Evolutionary conservation across 2,329 filamentous ascomycete species (phyloP), one percentile per base, ranked within the genome.

Genomic region (Hansfordia pulvinata): DNA sequence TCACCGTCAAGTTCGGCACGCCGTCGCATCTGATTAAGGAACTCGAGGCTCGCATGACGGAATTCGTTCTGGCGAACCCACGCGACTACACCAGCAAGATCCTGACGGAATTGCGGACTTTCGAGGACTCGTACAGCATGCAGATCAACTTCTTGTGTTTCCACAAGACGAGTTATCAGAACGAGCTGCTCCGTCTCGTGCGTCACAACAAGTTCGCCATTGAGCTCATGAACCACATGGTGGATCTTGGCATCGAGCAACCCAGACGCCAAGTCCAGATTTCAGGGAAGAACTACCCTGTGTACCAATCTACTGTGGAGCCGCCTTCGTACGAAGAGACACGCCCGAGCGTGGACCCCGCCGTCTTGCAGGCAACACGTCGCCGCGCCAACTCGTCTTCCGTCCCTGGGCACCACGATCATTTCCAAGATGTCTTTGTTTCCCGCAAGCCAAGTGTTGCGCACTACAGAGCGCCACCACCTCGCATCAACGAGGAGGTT

Each of bases 141-240:
- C 85, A 76, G 4, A 67, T 94, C 44, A 94, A 93, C 52, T 74
- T 96, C 30, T 76, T 94, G 43, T 93, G 93, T 61, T 94, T 94
- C 62, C 93, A 94, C 67, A 94, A 94, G 53, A 84, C 79, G 32
- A 94, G 88, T 50, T 94, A 81, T 70, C 88, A 96, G 49, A 94
- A 94, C 47, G 88, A 96, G 48, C 63, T 92, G 23, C 64, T 94
- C 14, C 85, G 88, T 56, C 68, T 96, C 3, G 82, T 80, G 40
- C 73, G 88, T 11, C 81, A 90, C 42, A 94, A 94, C 63, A 90
- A 86, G 47, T 93, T 96, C 52, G 85, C 92, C 37, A 85, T 80
- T 36, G 84, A 90, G 34, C 60, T 96, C 43, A 93, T 93, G 78
- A 63, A 80, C 19, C 73, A 82, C 29, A 85, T 94, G 61, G 69